A percentile compares a stretch with the other conserved stretches of the same genome.
Evolutionary conservation across 2,329 filamentous ascomycete species (phyloP).

Genomic region (Diaporthe caulivora): DNA sequence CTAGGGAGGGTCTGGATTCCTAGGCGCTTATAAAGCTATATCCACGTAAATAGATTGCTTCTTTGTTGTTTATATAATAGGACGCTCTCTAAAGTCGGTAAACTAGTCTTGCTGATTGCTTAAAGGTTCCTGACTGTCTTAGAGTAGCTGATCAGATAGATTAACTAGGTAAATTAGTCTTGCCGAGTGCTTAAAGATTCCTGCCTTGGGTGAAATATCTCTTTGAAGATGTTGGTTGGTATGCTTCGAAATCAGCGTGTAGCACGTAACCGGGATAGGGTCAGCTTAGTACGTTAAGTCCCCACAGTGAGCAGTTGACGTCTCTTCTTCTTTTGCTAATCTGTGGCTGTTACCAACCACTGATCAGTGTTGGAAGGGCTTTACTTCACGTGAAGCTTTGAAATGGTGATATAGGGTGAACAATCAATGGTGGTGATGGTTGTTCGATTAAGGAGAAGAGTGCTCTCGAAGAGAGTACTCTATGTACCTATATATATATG

Average conservation of each 20-base stretch:
- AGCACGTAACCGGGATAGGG: not conserved
- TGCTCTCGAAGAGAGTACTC: no score
- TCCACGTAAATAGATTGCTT: no score
- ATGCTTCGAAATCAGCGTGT: not conserved
- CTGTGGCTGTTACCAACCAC: not conserved
- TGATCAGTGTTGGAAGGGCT: not conserved
- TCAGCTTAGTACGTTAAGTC: not conserved
- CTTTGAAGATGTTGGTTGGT: not conserved
- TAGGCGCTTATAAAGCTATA: no score
- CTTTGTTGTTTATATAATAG: no score
- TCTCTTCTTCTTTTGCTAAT: not conserved
- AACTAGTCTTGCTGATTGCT: not conserved
- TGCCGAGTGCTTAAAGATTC: not conserved
- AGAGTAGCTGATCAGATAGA: not conserved
- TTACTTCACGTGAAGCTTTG: no score
- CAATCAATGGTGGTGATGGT: no score
- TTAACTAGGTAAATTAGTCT: not conserved
- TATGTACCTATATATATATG: no score
- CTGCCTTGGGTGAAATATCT: not conserved
- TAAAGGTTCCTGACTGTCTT: not conserved
- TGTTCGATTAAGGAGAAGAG: no score
- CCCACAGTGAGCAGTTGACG: not conserved
- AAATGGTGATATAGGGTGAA: no score
- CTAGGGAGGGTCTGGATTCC: no score
- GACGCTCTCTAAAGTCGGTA: not conserved